phyloP scores from a whole-genome alignment of 805 yeast species.

The Wickerhamomyces bisporus region DNA sequence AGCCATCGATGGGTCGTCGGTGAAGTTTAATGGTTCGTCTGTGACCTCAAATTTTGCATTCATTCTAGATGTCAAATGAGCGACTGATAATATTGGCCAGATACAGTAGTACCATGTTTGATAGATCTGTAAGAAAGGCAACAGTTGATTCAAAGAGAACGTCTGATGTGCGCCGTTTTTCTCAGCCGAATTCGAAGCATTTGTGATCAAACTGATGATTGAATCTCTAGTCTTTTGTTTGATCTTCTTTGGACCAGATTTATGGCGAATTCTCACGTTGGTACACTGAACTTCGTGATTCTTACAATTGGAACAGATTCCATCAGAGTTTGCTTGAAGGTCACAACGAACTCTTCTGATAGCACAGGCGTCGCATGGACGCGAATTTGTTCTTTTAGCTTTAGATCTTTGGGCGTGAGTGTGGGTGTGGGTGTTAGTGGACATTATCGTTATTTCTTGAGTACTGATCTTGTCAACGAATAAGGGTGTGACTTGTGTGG shows the following conservation, averaged over 20 bases:
- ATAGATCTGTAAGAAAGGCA: constrained; percentile 20
- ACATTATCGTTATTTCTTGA: no score
- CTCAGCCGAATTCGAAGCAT: not conserved
- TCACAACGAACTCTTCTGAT: constrained; percentile 23
- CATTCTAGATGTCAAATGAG: constrained; percentile 12
- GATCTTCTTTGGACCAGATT: constrained; percentile 22
- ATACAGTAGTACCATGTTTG: constrained; percentile 24
- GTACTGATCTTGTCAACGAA: no score
- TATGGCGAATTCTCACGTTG: constrained; percentile 19
- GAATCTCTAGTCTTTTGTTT: constrained; percentile 19
- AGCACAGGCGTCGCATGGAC: constrained; percentile 25
- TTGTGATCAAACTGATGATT: constrained; percentile 8
- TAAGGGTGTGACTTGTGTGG: no score
- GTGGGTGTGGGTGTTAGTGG: no score
- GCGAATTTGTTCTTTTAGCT: constrained; percentile 5
- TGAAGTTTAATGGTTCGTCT: constrained; percentile 6
- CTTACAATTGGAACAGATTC: constrained; percentile 18
- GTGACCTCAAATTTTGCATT: constrained; percentile 3
- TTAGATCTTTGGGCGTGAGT: not conserved
- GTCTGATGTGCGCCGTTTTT: not conserved
- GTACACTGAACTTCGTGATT: constrained; percentile 21
- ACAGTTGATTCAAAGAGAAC: constrained; percentile 15
- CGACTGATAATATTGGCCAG: constrained; percentile 21
- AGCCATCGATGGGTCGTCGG: constrained; percentile 8
- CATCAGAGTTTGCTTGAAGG: constrained; percentile 8